Evolutionary conservation across 805 yeast genomes (phyloP), one percentile per base, ranked within the genome.

Genomic region (Tetrapisispora fleetii): DNA sequence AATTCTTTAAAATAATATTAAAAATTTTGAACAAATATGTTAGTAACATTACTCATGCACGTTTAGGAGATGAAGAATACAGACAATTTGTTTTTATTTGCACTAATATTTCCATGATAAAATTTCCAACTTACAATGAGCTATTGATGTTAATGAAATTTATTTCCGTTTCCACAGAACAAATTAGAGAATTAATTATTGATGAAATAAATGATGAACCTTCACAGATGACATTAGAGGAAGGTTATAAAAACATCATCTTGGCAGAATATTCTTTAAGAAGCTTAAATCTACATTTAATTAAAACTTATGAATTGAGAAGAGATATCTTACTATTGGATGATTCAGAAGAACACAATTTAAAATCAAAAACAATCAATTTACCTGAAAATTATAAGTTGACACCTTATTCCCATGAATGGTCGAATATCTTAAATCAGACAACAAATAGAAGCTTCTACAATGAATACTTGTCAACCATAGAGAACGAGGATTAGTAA

Each of bases 161-260:
- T 18, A 46, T 61, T 4, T 62, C 59, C 22, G 24, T 50, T 27
- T 50, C 48, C n/a, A 47, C 54, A 3, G 67, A 62, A 37, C 64
- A 62, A 32, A 35, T 58, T 8, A 51, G 54, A 17, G 65, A 60
- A 39, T 21, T 50, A 3, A 55, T 61, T 14, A 43, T 51, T 19
- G 66, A 59, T 38, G 50, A 47, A 41, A 22, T 49, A 8, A 33
- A 44, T 24, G 46, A 36, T 17, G 44, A 46, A 14, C 33, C 21
- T 16, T 37, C 39, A 3, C 40, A 40, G 8, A 37, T 37, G 32
- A 37, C 19, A 9, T 18, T 46, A 11, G 32, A 43, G 10, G 46
- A 32, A 10, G 30, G 37, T 3, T 16, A 48, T 17, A 46, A 40
- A 19, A 49, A 53, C 37, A 45, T 50, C 3, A 47, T 58, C 10